Percentiles rank a stretch among this genome's conserved stretches.
Conservation (phyloP, 176 grass and related monocot genomes). For the Cocos nucifera region DNA sequence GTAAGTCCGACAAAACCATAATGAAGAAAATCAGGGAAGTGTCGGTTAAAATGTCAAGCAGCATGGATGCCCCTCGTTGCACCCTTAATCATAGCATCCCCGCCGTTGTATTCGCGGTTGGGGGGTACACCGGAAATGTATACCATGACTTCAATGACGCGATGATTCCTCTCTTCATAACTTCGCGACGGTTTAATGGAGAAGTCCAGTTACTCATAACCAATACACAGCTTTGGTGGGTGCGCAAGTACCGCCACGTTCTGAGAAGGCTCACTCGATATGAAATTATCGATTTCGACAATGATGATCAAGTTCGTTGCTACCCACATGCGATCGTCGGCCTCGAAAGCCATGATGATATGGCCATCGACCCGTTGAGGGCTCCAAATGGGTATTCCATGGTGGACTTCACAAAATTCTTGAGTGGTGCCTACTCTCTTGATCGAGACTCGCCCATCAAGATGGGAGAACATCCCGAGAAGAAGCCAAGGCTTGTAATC, state of each 20-base stretch:
- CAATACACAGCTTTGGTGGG: slow-evolving; percentile 1
- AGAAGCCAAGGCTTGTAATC: not conserved
- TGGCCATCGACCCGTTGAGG: slow-evolving; percentile 5
- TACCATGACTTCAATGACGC: slow-evolving; percentile 73
- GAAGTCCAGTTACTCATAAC: slow-evolving; percentile 39
- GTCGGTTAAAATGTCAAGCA: slow-evolving; percentile 30
- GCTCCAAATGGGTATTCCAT: slow-evolving; percentile 1
- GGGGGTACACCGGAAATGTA: slow-evolving; percentile 51
- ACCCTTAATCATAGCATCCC: slow-evolving; percentile 31
- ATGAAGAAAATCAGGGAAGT: slow-evolving; percentile 17
- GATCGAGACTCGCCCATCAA: not conserved
- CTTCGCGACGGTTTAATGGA: slow-evolving; percentile 37
- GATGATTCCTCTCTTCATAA: slow-evolving; percentile 64
- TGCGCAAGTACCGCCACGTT: not conserved
- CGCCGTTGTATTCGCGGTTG: slow-evolving; percentile 51
- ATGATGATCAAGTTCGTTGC: slow-evolving; percentile 7
- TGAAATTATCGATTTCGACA: slow-evolving; percentile 10
- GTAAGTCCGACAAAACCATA: slow-evolving; percentile 19
- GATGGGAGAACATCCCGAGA: not conserved
- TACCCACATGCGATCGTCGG: slow-evolving; percentile 1
- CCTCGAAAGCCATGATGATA: not conserved
- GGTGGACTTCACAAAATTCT: slow-evolving; percentile 9
- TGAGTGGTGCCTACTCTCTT: not conserved
- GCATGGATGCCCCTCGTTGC: slow-evolving; percentile 31
- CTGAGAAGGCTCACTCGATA: slow-evolving; percentile 1